Evolutionary conservation across 306 rosid genomes (phyloP).

Genomic region (Cajanus cajan): DNA sequence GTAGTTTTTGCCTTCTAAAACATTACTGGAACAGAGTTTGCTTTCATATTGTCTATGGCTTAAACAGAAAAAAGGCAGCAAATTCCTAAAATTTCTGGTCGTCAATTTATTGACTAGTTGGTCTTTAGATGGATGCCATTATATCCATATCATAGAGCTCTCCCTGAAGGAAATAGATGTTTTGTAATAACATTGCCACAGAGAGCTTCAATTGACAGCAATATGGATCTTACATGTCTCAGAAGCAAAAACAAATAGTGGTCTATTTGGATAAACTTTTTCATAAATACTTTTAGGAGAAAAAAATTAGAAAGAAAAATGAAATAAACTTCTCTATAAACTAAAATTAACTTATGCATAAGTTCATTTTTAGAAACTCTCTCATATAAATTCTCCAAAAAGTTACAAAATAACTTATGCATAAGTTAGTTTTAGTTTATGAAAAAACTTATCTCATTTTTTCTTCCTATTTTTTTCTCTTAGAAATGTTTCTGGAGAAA

Average conservation of each 20-base stretch:
- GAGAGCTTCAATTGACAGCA: not conserved
- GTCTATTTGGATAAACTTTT: too few species aligned
- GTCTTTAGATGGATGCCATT: not conserved
- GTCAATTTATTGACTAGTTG: not conserved
- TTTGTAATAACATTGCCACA: constrained; percentile 10
- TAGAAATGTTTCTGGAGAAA: too few species aligned
- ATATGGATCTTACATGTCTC: not conserved
- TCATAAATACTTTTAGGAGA: too few species aligned
- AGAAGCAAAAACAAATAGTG: not conserved
- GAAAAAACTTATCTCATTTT: too few species aligned
- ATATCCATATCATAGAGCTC: not conserved
- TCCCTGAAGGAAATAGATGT: not conserved
- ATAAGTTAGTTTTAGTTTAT: too few species aligned
- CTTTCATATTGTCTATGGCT: not conserved
- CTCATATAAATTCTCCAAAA: too few species aligned
- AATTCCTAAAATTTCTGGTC: not conserved
- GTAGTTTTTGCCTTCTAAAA: not conserved
- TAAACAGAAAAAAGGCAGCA: not conserved
- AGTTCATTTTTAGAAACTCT: too few species aligned
- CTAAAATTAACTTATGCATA: too few species aligned
- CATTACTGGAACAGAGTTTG: not conserved
- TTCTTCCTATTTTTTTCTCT: too few species aligned
- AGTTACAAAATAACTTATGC: too few species aligned
- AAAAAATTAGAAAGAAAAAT: too few species aligned
- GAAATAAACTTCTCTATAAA: too few species aligned